Percentiles rank a stretch among this genome's conserved stretches.
These are phyloP conservation scores for Colletotrichum sp. DNA, from an alignment of 2,329 filamentous ascomycete genomes.

Conservation along the genomic window DNA sequence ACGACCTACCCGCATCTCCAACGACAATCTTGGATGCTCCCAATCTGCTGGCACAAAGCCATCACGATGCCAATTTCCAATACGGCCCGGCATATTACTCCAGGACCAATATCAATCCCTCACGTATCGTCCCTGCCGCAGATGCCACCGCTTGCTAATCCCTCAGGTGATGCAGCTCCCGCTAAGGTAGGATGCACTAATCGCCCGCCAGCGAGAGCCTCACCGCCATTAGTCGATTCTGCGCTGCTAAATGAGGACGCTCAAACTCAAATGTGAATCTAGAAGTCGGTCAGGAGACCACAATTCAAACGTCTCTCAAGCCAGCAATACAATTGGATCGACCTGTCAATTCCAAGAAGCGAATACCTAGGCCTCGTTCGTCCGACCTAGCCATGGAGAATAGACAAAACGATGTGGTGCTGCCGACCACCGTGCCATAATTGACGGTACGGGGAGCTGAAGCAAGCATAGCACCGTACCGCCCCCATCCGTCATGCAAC, in stretches of 20 bases:
- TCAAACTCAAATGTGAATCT: not conserved
- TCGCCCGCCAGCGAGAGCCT: conserved; percentile 10
- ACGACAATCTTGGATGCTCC: not conserved
- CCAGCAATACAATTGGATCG: not conserved
- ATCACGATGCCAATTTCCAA: conserved; percentile 1
- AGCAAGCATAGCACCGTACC: not conserved
- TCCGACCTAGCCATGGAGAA: not conserved
- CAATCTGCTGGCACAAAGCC: not conserved
- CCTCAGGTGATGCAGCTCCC: conserved; percentile 13
- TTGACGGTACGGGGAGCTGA: not conserved
- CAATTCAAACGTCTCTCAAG: not conserved
- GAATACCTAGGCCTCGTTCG: not conserved
- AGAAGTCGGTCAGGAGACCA: conserved; percentile 10
- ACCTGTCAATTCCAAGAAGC: not conserved
- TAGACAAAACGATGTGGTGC: not conserved
- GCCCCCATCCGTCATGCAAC: not conserved
- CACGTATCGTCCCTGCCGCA: not conserved
- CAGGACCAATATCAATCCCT: not conserved
- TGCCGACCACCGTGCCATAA: not conserved
- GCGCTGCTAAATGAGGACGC: not conserved
- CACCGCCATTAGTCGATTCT: conserved; percentile 15
- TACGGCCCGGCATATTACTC: conserved; percentile 3
- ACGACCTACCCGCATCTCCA: not conserved
- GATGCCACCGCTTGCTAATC: conserved; percentile 5
- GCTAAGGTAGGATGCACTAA: conserved; percentile 10